A percentile compares a stretch with the other conserved stretches of the same genome.
Conservation (phyloP, 2,329 filamentous ascomycete species). For the Monosporascus sp. region DNA sequence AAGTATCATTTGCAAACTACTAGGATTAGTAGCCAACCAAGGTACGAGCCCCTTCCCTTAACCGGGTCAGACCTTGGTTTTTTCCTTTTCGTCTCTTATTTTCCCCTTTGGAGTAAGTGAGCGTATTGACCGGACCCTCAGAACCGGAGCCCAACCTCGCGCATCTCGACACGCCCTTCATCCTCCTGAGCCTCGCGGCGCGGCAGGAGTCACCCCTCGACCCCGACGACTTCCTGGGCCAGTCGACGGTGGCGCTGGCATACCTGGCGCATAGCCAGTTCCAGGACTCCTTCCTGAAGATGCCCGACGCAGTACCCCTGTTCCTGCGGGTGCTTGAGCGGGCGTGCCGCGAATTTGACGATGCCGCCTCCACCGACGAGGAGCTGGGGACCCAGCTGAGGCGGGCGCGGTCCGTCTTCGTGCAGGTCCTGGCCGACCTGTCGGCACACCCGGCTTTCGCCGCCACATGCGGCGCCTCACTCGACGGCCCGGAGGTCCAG, state of each 20-base stretch:
- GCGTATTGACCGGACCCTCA: slow-evolving; percentile 13
- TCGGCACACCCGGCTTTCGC: slow-evolving; percentile 46
- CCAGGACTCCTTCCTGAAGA: slow-evolving; percentile 43
- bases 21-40: slow-evolving; percentile 49
- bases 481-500: slow-evolving; percentile 37
- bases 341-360: slow-evolving; percentile 39
- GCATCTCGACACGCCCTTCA: slow-evolving; percentile 39
- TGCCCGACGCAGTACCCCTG: slow-evolving; percentile 31
- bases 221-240: slow-evolving; percentile 48
- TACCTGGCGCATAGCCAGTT: slow-evolving; percentile 52
- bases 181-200: slow-evolving; percentile 47
- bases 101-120: not conserved
- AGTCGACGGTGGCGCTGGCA: slow-evolving; percentile 47
- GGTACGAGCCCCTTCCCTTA: slow-evolving; percentile 26
- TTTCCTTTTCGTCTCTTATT: not conserved
- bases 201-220: slow-evolving; percentile 37
- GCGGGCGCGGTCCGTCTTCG: slow-evolving; percentile 44
- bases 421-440: slow-evolving; percentile 46
- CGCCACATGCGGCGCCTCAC: slow-evolving; percentile 28
- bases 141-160: slow-evolving; percentile 43
- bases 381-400: slow-evolving; percentile 40
- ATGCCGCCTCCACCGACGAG: slow-evolving; percentile 41
- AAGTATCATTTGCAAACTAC: slow-evolving; percentile 51
- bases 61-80: not conserved
- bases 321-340: slow-evolving; percentile 46